Conservation (phyloP, 345 rosid species). For the Eucalyptus rudis region DNA sequence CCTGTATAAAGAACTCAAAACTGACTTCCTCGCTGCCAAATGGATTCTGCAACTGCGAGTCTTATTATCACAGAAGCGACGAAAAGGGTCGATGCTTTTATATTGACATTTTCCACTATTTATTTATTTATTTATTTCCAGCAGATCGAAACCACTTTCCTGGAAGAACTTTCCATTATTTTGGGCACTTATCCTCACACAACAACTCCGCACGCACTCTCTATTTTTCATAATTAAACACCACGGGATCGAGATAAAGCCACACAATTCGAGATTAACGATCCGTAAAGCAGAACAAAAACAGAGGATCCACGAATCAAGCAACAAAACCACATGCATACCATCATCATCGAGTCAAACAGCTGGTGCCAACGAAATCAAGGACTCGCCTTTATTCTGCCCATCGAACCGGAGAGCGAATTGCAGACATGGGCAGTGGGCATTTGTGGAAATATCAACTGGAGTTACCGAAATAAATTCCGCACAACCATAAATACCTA, state of each 20-base stretch:
- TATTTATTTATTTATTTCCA: background rate
- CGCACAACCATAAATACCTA: background rate
- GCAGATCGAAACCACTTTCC: background rate
- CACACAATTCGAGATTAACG: background rate
- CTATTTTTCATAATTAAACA: background rate
- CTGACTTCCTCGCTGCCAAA: background rate
- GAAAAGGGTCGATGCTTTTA: background rate
- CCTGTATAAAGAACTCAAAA: background rate
- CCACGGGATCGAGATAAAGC: background rate
- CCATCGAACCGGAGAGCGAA: background rate
- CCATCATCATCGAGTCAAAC: background rate
- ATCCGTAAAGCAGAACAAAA: background rate
- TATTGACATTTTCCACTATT: background rate
- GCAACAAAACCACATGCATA: background rate
- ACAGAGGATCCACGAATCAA: background rate
- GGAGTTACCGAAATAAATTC: background rate
- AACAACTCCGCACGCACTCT: background rate
- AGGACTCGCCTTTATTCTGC: background rate
- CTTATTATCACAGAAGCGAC: background rate
- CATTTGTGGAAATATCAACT: background rate
- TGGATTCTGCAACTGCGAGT: background rate
- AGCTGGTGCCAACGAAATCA: background rate
- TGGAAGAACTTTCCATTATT: background rate
- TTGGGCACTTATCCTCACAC: background rate
- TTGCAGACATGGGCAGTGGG: background rate